Evolutionary conservation across 106 monocot genomes (phyloP).

Genomic region (Dioscorea dumetorum): DNA sequence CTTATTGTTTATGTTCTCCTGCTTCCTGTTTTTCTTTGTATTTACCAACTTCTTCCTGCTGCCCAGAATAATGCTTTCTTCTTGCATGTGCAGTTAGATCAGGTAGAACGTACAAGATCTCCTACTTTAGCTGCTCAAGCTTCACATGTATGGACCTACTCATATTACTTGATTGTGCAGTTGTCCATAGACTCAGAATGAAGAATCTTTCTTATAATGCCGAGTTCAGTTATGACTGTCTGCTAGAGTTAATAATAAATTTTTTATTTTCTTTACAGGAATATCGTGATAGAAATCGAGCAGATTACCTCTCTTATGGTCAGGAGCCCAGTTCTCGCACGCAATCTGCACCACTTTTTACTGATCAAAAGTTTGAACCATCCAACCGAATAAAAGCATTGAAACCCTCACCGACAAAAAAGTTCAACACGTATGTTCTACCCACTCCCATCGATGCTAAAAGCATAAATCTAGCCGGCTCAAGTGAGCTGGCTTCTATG

Average conservation of each 20-base stretch:
- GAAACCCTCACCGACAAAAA: slow-evolving; percentile 47
- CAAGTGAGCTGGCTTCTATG: slow-evolving; percentile 10
- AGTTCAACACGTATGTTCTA: slow-evolving; percentile 58
- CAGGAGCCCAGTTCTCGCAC: slow-evolving; percentile 25
- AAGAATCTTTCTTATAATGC: background rate
- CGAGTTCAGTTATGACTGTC: background rate
- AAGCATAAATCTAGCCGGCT: slow-evolving; percentile 13
- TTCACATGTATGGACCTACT: slow-evolving; percentile 13
- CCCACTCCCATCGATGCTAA: slow-evolving; percentile 72
- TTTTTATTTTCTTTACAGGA: slow-evolving; percentile 35
- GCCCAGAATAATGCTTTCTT: background rate
- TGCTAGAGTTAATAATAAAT: no score
- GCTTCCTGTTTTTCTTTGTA: background rate
- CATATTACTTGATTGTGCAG: background rate
- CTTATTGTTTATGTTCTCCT: background rate
- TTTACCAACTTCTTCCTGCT: background rate
- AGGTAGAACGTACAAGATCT: slow-evolving; percentile 10
- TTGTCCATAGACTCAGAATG: background rate
- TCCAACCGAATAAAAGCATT: slow-evolving; percentile 40
- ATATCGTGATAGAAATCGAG: slow-evolving; percentile 22
- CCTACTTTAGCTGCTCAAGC: slow-evolving; percentile 5
- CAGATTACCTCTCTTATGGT: slow-evolving; percentile 18
- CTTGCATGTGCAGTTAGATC: slow-evolving; percentile 27
- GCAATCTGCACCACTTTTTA: slow-evolving; percentile 71
- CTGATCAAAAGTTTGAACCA: slow-evolving; percentile 47